These are phyloP conservation scores for Tephrocybe sp. DNA, from an alignment of 768 basidiomycete genomes.

Conservation along the genomic window DNA sequence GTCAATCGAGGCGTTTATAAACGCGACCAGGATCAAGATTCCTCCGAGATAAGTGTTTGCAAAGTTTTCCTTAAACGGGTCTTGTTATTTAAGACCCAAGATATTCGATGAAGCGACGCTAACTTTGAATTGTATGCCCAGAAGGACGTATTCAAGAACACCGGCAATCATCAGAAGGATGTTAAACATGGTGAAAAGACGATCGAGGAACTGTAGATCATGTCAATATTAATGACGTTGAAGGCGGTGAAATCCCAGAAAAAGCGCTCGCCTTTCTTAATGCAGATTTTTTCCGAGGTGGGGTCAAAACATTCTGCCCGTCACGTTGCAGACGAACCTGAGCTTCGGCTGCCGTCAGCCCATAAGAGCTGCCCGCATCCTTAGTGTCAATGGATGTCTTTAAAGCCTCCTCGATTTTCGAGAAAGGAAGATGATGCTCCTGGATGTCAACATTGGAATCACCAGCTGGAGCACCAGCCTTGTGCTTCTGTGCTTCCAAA, in stretches of 20 bases:
- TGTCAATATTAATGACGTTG: not conserved
- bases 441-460: slow-evolving; percentile 53
- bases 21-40: slow-evolving; percentile 66
- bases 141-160: slow-evolving; percentile 62
- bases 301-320: slow-evolving; percentile 64
- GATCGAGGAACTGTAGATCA: slow-evolving; percentile 56
- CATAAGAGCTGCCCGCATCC: slow-evolving; percentile 49
- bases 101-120: slow-evolving; percentile 1
- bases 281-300: slow-evolving; percentile 66
- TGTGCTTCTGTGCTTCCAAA: slow-evolving; percentile 45
- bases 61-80: slow-evolving; percentile 47
- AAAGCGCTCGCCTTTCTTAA: slow-evolving; percentile 50
- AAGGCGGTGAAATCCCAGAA: not conserved
- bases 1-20: slow-evolving; percentile 70
- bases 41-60: slow-evolving; percentile 70
- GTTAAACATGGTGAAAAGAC: slow-evolving; percentile 65
- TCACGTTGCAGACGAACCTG: slow-evolving; percentile 52
- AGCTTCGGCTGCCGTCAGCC: slow-evolving; percentile 54
- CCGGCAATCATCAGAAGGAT: slow-evolving; percentile 67
- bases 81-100: slow-evolving; percentile 12
- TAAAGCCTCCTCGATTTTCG: slow-evolving; percentile 38
- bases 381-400: slow-evolving; percentile 52
- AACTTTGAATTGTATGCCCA: slow-evolving; percentile 65
- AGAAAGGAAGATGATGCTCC: slow-evolving; percentile 52
- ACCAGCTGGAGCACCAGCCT: slow-evolving; percentile 25